These are phyloP conservation scores for Phenoliferia sp. DNA, from an alignment of 1,284 basidiomycete genomes.

Conservation along the genomic window DNA sequence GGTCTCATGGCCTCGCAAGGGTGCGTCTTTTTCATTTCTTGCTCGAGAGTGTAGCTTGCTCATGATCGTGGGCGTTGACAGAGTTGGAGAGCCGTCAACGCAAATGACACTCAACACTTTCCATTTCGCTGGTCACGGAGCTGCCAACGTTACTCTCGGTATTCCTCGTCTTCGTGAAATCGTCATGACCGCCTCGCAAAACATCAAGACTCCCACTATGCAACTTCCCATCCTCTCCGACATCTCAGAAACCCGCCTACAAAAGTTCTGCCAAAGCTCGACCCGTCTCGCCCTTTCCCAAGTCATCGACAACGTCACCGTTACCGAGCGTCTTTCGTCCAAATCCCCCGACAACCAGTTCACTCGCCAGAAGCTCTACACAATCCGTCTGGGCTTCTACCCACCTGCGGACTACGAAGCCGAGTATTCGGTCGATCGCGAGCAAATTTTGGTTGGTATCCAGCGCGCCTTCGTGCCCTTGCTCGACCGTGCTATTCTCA, in stretches of 20 bases:
- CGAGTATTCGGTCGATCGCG: conserved; percentile 75
- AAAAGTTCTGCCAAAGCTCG: conserved; percentile 83
- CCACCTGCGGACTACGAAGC: conserved; percentile 75
- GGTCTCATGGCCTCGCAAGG: conserved; percentile 97
- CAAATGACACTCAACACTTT: conserved; percentile 99
- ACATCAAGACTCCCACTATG: conserved; percentile 99
- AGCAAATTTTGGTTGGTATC: conserved; percentile 71
- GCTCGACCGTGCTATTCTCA: conserved; percentile 78
- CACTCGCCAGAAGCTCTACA: conserved; percentile 71
- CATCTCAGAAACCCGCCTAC: conserved; percentile 57
- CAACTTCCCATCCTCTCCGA: conserved; percentile 63
- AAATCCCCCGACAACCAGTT: conserved; percentile 54
- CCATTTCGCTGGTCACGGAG: conserved; percentile 98
- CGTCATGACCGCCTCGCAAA: conserved; percentile 96
- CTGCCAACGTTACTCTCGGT: conserved; percentile 97
- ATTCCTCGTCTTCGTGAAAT: conserved; percentile 98
- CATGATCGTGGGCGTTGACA: conserved; percentile 39
- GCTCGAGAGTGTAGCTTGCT: conserved; percentile 3
- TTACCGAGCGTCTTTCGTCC: conserved; percentile 70
- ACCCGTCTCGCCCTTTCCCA: conserved; percentile 83
- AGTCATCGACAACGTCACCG: conserved; percentile 76
- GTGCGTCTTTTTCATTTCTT: conserved; percentile 48
- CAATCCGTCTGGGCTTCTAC: conserved; percentile 78
- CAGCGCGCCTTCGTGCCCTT: conserved; percentile 72
- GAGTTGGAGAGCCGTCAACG: conserved; percentile 97